Base-by-base conservation (phyloP, 2,329 filamentous ascomycete species). In the Exophiala bonariae region DNA sequence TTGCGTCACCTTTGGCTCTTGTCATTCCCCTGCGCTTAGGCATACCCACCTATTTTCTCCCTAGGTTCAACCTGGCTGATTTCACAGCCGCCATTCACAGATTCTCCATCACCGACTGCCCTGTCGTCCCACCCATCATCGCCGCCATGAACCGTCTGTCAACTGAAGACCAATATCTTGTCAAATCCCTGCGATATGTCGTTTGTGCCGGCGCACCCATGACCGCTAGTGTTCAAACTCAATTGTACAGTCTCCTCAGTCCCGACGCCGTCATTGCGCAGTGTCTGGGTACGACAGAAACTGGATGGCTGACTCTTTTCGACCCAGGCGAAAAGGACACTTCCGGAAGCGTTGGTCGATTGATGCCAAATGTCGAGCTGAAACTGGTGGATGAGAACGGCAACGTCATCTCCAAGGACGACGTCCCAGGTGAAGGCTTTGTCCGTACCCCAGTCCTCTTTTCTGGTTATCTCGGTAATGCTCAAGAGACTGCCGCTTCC, bases 271-370 rank as follows among this genome's bases (percentile, higher is more conserved):
- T 65, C 14, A 66, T 78, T 11, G 66, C 65, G 8, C 74, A 77
- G 49, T 67, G 77, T 30, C 81, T 74, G 70, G 78, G 78, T 1
- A 78, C 79, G 72, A 80, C 77, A 0, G 78, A 81, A 60, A 68
- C 61, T 56, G 77, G 77, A 17, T 58, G 55, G 55, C 46, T 55
- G 17, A 55, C 50, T 18, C 37, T 56, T n/a, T 49, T 44, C 17
- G 23, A 61, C 14, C 69, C 66, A 42, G 60, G 63, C 2, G 63
- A 72, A 41, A 59, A 63, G 11, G 72, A 75, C 36, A 57, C 62
- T 13, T 68, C 69, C 3, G 74, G 68, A 17, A 77, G 75, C 33
- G 72, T 80, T 6, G 77, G 77, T 4, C 61, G 67, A 2, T 59
- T 69, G 6, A 48, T 77, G 9, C 61, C 71, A 1, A 72, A 71